These are phyloP conservation scores for Saururus chinensis DNA, from an alignment of 164 flowering plant genomes.

Conservation along the genomic window DNA sequence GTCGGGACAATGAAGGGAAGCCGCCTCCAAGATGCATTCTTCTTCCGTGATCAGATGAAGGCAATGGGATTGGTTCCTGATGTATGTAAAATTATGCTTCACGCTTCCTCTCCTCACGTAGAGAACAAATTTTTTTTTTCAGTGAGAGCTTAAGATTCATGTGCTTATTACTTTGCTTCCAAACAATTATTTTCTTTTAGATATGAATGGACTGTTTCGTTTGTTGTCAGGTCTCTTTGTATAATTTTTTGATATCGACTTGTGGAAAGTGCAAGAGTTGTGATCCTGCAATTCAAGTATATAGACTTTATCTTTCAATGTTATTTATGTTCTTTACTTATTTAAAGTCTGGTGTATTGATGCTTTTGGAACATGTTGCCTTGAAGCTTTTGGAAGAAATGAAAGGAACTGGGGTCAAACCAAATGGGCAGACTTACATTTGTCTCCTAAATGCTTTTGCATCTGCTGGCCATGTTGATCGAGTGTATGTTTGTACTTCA, in stretches of 20 bases:
- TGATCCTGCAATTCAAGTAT: slow-evolving; percentile 55
- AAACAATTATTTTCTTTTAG: neutral
- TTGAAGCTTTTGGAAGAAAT: slow-evolving; percentile 88
- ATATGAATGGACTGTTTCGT: neutral
- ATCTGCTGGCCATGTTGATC: slow-evolving; percentile 64
- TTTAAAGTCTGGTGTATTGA: neutral
- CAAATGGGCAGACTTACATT: slow-evolving; percentile 76
- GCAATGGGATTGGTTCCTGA: slow-evolving; percentile 83
- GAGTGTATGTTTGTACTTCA: slow-evolving; percentile 57
- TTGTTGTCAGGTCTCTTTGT: slow-evolving; percentile 52
- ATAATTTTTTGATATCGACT: slow-evolving; percentile 78
- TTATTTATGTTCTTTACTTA: neutral
- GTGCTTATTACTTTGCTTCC: neutral
- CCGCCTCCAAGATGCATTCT: slow-evolving; percentile 78
- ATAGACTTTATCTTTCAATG: neutral
- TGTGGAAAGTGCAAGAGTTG: slow-evolving; percentile 78
- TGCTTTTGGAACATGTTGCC: neutral
- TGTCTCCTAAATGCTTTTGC: slow-evolving; percentile 88
- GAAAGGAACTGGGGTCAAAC: slow-evolving; percentile 77
- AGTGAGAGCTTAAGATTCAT: neutral
- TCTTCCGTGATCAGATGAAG: slow-evolving; percentile 77
- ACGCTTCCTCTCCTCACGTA: neutral
- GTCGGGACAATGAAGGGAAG: slow-evolving; percentile 71
- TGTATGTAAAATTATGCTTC: slow-evolving; percentile 35
- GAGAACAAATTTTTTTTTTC: neutral